Evolutionary conservation across 495 filamentous ascomycete genomes (phyloP), one percentile per base, ranked within the genome.

Genomic region (Hypomontagnella monticulosa): DNA sequence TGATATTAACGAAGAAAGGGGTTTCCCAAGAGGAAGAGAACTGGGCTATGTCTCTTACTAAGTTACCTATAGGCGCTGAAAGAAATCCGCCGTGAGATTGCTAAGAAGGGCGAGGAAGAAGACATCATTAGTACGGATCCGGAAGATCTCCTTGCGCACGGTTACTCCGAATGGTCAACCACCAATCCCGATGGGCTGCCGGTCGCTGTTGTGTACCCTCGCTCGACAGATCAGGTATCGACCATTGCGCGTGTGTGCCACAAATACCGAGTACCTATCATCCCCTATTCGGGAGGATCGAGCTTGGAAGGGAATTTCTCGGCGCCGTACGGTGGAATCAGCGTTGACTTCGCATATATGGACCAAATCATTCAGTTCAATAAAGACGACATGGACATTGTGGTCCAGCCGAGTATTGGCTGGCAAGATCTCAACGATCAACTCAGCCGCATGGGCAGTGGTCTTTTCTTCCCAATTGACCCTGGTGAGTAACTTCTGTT

Each of bases 261-360:
- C 77, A 91, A 91, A 75, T 89, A 93, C 76, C 86, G 85, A 11
- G 85, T 97, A 54, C 93, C 93, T 12, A 92, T 97, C 82, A 89
- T 90, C 66, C 90, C 92, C 0, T 97, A 90, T 72, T 94, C 91
- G 1, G 93, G 92, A 11, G 93, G 93, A 14, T 90, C 91, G 0
- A 94, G 91, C 61, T 82, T 97, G 3, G 93, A 97, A 70, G 93
- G 87, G 9, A 93, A 96, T 72, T 97, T 96, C 74, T 89, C 91
- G 1, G 90, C 92, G 2, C 90, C 93, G 0, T 88, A 87, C 73
- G 91, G 92, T 9, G 93, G 93, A 12, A 84, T 97, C 72, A 92
- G 88, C 55, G 91, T 97, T 40, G 93, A 97, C 69, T 97, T 97
- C 71, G 85, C 86, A 12, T 84, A 80, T 66, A 97, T 97, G 93